Percentiles rank a stretch among this genome's conserved stretches.
Conservation (phyloP, 148 eudicot species). For the Diospyros kaki region DNA sequence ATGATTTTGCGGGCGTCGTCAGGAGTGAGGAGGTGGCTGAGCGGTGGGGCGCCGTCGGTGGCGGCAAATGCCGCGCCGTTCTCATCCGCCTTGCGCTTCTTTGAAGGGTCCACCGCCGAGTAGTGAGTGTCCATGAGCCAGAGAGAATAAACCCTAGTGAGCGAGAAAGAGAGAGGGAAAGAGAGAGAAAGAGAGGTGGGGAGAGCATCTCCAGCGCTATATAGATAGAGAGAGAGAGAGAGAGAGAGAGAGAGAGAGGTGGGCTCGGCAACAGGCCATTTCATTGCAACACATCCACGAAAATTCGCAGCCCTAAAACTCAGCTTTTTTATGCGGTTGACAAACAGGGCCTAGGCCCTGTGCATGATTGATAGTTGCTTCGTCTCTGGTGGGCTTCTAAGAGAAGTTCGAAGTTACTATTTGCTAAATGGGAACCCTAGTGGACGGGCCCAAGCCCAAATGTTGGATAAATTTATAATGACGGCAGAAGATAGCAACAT, state of each 20-base stretch:
- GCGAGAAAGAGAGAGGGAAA: neutral
- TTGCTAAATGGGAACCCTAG: no score
- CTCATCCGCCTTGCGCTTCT: conserved; percentile 86
- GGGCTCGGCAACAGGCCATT: neutral
- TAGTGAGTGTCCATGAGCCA: neutral
- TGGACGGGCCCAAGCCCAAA: no score
- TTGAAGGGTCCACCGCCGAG: conserved; percentile 41
- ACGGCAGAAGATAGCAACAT: no score
- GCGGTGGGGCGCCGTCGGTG: conserved; percentile 12
- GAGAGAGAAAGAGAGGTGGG: neutral
- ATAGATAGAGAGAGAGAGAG: no score
- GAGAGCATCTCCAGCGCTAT: no score
- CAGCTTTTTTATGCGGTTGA: neutral
- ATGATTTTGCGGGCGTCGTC: conserved; percentile 62
- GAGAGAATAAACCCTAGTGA: conserved; percentile 12
- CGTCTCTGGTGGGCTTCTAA: no score
- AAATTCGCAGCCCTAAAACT: neutral
- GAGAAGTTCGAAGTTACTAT: no score
- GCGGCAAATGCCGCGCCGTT: conserved; percentile 36
- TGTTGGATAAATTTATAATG: no score
- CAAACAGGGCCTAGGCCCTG: no score
- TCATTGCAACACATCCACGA: neutral
- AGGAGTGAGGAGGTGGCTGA: conserved; percentile 28
- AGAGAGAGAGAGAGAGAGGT: neutral
- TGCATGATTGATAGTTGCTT: no score